Conservation (phyloP, 192 early-diverging fungal genomes). For the Rhizophagus clarus region DNA sequence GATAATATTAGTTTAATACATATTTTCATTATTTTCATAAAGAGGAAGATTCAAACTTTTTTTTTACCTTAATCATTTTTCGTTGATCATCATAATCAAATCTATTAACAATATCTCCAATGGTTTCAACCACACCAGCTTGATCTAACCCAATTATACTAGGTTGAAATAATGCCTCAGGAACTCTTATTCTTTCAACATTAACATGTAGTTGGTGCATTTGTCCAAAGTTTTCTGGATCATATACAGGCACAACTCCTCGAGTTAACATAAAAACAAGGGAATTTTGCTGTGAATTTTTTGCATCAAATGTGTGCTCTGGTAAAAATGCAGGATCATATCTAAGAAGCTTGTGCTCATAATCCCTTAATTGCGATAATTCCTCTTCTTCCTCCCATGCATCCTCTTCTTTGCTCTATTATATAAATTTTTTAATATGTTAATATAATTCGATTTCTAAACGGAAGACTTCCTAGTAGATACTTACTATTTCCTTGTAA, state of each 20-base stretch:
- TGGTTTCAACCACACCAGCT: conserved; percentile 82
- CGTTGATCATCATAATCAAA: conserved; percentile 49
- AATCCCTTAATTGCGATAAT: conserved; percentile 63
- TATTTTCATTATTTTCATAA: background rate
- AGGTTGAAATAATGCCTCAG: conserved; percentile 91
- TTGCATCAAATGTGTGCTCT: conserved; percentile 68
- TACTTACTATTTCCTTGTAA: conserved; percentile 84
- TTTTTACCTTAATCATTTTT: conserved; percentile 56
- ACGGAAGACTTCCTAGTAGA: background rate
- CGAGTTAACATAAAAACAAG: conserved; percentile 73
- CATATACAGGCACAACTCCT: conserved; percentile 58
- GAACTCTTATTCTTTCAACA: conserved; percentile 87
- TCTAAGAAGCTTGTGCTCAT: conserved; percentile 68
- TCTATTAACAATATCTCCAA: conserved; percentile 64
- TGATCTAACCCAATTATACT: conserved; percentile 84
- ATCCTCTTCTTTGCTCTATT: conserved; percentile 75
- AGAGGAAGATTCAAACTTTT: background rate
- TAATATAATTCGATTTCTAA: background rate
- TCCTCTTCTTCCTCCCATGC: conserved; percentile 81
- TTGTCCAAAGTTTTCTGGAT: conserved; percentile 65
- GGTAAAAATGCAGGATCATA: conserved; percentile 78
- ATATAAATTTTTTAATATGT: background rate
- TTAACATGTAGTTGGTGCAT: conserved; percentile 87
- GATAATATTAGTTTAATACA: background rate
- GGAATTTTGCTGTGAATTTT: conserved; percentile 66